These are phyloP conservation scores for Cytospora paraplurivora DNA, from an alignment of 2,329 filamentous ascomycete genomes.

Conservation along the genomic window DNA sequence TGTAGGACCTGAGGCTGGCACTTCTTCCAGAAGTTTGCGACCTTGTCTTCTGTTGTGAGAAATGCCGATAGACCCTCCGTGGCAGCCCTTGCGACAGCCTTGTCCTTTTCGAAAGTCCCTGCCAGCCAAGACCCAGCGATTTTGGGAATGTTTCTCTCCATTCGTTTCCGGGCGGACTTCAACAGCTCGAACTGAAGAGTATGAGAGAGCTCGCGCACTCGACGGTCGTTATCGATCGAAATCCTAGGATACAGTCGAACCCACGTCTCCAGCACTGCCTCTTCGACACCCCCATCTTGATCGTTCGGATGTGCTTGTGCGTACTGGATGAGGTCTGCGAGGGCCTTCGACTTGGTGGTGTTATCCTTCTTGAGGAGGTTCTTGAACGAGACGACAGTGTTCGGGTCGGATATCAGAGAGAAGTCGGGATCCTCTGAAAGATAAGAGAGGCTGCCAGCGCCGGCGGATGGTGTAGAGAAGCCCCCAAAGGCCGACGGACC, in stretches of 20 bases:
- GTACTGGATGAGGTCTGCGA: constrained; percentile 78
- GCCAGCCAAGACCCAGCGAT: constrained; percentile 89
- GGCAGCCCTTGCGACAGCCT: constrained; percentile 73
- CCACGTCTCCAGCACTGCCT: constrained; percentile 86
- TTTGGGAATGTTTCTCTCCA: constrained; percentile 76
- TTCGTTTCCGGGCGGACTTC: constrained; percentile 72
- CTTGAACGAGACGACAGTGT: constrained; percentile 87
- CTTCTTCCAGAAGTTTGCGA: constrained; percentile 72
- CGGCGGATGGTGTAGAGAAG: constrained; percentile 44
- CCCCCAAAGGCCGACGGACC: constrained; percentile 41
- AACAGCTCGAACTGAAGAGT: constrained; percentile 66
- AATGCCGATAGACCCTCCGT: constrained; percentile 74
- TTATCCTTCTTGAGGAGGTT: constrained; percentile 91
- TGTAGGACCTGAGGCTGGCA: constrained; percentile 81
- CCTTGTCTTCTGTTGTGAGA: constrained; percentile 79
- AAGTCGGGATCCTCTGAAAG: constrained; percentile 84
- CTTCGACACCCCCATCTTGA: constrained; percentile 67
- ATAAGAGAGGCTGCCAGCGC: constrained; percentile 70
- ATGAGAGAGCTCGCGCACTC: constrained; percentile 87
- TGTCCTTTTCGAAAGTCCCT: constrained; percentile 84
- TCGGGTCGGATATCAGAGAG: constrained; percentile 73
- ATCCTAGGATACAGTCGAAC: constrained; percentile 83
- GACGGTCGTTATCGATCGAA: constrained; percentile 85
- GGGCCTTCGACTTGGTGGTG: constrained; percentile 85
- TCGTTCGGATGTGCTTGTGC: constrained; percentile 39